Evolutionary conservation across 176 grass and related monocot species (phyloP).

Genomic region (Saccharum spontaneum): DNA sequence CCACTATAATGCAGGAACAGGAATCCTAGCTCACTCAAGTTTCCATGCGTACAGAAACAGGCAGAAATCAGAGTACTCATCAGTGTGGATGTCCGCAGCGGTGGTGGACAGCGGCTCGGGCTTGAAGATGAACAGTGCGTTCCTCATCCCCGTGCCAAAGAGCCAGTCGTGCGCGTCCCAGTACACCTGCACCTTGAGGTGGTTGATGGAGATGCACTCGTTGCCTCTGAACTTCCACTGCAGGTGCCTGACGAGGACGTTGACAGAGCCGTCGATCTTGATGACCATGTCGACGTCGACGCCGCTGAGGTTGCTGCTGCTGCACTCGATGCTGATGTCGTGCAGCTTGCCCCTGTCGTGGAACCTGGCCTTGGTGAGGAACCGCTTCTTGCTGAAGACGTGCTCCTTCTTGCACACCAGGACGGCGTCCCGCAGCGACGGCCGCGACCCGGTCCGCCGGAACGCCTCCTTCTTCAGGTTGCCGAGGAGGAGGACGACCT

Average conservation of each 20-base stretch:
- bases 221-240: conserved; percentile 98
- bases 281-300: conserved; percentile 78
- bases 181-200: conserved; percentile 73
- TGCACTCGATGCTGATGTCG: conserved; percentile 86
- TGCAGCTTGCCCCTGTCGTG: conserved; percentile 67
- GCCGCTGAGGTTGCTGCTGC: conserved; percentile 44
- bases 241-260: conserved; percentile 66
- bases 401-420: conserved; percentile 86
- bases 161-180: conserved; percentile 97
- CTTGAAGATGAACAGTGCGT: conserved; percentile 97
- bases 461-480: conserved; percentile 83
- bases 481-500: conserved; percentile 81
- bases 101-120: conserved; percentile 23
- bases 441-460: conserved; percentile 52
- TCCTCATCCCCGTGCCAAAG: conserved; percentile 66
- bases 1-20: conserved; percentile 23
- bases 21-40: conserved; percentile 54
- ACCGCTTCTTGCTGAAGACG: conserved; percentile 84
- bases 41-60: conserved; percentile 92
- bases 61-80: conserved; percentile 64
- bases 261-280: conserved; percentile 60
- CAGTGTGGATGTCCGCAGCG: neutral
- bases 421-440: conserved; percentile 56
- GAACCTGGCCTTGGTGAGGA: conserved; percentile 67
- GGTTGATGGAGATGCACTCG: conserved; percentile 70